Evolutionary conservation across 148 eudicot genomes (phyloP), one percentile per base, ranked within the genome.

Genomic region (Cornus kousa): DNA sequence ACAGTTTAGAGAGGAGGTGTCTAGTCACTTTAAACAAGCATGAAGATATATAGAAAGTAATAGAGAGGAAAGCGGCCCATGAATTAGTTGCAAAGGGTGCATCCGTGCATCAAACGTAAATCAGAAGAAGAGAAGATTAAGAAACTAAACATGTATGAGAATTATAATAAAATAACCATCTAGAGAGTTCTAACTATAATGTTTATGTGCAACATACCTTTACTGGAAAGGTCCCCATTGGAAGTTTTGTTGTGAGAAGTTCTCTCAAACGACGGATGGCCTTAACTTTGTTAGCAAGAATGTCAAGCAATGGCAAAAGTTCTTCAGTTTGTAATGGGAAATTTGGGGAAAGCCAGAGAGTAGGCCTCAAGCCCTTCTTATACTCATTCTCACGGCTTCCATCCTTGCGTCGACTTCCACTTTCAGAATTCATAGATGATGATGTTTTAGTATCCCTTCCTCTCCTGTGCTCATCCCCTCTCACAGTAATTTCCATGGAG

Each of bases 241-340:
- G 98, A 74, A 95, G 95, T 81, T 95, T 95, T 14, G 98, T 93
- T 13, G 97, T 93, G 50, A 93, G 89, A 62, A 95, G 79, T 74
- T 95, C 98, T 78, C 98, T 85, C 19, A 93, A 72, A 35, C 98
- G 90, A 68, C 98, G 88, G 48, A 95, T 84, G 16, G 98, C 97
- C 87, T 95, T 95, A 80, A 95, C 98, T 85, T 91, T 95, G 83
- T 93, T 93, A 19, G 98, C 98, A 60, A 95, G 68, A 74, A 95
- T 95, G 76, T 95, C 98, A 74, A 95, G 97, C 86, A 95, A 83
- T 0, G 98, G 98, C 67, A 95, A 85, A 50, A 95, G 84, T 80
- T 95, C 97, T 83, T 92, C 97, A 11, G 88, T 93, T 17, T 78
- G 82, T 72, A 95, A 62, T 3, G 95, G 98, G 66, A 95, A 95